phyloP scores from a whole-genome alignment of 805 yeast species.

The Candida peoriensis region DNA sequence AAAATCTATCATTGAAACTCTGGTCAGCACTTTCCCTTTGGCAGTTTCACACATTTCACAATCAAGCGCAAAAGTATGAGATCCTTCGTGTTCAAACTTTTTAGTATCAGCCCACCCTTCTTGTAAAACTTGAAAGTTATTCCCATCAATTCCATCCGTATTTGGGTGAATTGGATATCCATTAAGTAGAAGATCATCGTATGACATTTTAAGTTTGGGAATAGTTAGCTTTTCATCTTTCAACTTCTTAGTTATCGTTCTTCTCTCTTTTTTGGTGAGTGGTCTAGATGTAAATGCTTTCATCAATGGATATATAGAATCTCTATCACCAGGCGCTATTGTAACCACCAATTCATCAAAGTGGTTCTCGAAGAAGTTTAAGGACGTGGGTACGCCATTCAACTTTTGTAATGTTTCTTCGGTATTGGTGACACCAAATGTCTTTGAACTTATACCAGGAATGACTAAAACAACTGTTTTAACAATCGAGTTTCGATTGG shows the following conservation, averaged over 20 bases:
- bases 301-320: conserved; percentile 47
- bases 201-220: conserved; percentile 47
- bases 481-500: conserved; percentile 41
- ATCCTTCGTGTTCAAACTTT: conserved; percentile 48
- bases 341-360: conserved; percentile 46
- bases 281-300: conserved; percentile 54
- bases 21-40: conserved; percentile 61
- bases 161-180: conserved; percentile 59
- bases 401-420: conserved; percentile 9
- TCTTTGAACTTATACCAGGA: conserved; percentile 55
- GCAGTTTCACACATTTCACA: conserved; percentile 87
- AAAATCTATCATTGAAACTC: conserved; percentile 70
- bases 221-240: conserved; percentile 34
- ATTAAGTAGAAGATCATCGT: conserved; percentile 42
- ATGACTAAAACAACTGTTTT: conserved; percentile 54
- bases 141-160: conserved; percentile 14
- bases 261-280: conserved; percentile 51
- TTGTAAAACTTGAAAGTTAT: conserved; percentile 6
- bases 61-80: conserved; percentile 74
- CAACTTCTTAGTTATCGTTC: conserved; percentile 27
- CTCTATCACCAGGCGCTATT: conserved; percentile 62
- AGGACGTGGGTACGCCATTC: conserved; percentile 4
- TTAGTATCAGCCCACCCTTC: conserved; percentile 52
- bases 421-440: conserved; percentile 34
- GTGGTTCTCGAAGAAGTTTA: conserved; percentile 27